Evolutionary conservation across 305 asterid species (phyloP).

Genomic region (Ajuga reptans): DNA sequence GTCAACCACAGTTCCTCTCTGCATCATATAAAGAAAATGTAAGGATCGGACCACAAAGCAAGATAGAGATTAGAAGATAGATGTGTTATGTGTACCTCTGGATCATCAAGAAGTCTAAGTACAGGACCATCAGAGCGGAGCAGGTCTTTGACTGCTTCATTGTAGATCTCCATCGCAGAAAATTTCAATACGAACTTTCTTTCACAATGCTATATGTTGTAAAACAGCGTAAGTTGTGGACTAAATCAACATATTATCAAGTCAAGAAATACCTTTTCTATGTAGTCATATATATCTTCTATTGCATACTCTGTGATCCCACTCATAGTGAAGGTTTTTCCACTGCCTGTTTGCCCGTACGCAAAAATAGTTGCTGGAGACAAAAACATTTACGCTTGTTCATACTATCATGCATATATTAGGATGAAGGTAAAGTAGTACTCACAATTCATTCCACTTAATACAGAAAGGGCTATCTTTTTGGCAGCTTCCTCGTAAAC

Average conservation of each 20-base stretch:
- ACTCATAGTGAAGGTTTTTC: slow-evolving; percentile 85
- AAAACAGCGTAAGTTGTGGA: background rate
- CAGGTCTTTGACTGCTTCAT: slow-evolving; percentile 81
- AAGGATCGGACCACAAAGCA: background rate
- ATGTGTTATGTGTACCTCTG: slow-evolving; percentile 50
- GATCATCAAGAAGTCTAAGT: slow-evolving; percentile 92
- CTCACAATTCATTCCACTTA: slow-evolving; percentile 87
- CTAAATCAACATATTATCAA: background rate
- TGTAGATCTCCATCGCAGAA: slow-evolving; percentile 93
- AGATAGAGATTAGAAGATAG: background rate
- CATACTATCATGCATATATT: background rate
- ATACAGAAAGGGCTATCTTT: slow-evolving; percentile 68
- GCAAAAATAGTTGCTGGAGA: slow-evolving; percentile 84
- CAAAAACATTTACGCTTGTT: background rate
- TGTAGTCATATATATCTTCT: slow-evolving; percentile 66
- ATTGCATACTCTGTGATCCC: slow-evolving; percentile 64
- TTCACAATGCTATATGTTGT: slow-evolving; percentile 41
- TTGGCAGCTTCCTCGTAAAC: slow-evolving; percentile 93
- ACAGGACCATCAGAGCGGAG: slow-evolving; percentile 50
- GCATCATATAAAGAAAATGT: background rate
- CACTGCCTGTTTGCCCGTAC: slow-evolving; percentile 97
- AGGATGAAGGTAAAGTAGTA: background rate
- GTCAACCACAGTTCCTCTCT: slow-evolving; percentile 87
- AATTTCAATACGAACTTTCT: slow-evolving; percentile 63
- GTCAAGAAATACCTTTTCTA: slow-evolving; percentile 32